Base-by-base conservation (phyloP, 2,329 filamentous ascomycete genomes). In the Verruconis gallopava region DNA sequence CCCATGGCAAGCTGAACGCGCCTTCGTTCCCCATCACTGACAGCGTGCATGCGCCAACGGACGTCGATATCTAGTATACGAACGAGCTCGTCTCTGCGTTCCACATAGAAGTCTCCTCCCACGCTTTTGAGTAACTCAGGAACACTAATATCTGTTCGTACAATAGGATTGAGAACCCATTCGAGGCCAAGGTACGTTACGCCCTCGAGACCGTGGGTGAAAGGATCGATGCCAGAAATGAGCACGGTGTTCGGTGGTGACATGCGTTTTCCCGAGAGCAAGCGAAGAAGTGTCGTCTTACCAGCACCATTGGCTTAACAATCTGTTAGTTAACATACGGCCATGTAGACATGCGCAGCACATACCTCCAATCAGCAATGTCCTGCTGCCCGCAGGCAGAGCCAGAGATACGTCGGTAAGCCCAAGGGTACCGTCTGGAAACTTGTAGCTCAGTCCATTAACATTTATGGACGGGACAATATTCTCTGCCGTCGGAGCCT, bases 1-100 rank as follows among this genome's bases (percentile, higher is more conserved):
- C 91, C 91, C 91, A 98, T 98, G 47, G 88, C 88, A 5, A 98
- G 71, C 67, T 98, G 91, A 4, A 98, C 91, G 14, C 91, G 73
- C 13, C 91, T 72, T 13, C 91, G 68, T 67, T 98, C 91, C 40
- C 91, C 91, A 55, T 98, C 91, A 1, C 78, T 85, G 4, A 98
- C 89, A 37, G 88, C 84, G 60, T 95, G 88, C 83, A 98, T 91
- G 53, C 88, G 82, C 91, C 91, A 98, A 46, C 70, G 66, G 12
- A 84, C 69, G 65, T 98, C 91, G 50, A 98, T 86, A 59, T 98
- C 91, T 25, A 98, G 74, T 48, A 98, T 89, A 1, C 64, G 61
- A 21, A 96, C 76, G 30, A 98, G 71, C 68, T 95, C 84, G 58
- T 96, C 88, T 19, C 88, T 73, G 1, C 91, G 79, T 14, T 73